Evolutionary conservation across 345 rosid species (phyloP).

Genomic region (Aegle marmelos): DNA sequence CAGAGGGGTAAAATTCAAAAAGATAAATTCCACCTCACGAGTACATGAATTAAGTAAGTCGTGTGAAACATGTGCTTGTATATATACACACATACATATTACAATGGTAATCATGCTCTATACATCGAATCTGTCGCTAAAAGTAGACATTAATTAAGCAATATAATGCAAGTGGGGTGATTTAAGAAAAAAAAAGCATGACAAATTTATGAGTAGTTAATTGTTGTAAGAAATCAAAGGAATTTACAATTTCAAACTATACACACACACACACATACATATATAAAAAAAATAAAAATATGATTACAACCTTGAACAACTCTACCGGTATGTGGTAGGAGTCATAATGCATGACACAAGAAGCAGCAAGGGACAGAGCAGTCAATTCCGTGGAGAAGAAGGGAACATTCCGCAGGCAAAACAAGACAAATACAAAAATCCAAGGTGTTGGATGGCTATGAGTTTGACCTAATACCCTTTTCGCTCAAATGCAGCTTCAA

Average conservation of each 20-base stretch:
- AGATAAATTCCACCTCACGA: background rate
- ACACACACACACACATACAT: too few species aligned
- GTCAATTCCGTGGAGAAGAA: background rate
- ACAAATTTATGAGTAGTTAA: background rate
- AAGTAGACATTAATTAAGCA: background rate
- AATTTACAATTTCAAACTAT: background rate
- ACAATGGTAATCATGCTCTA: constrained; percentile 3
- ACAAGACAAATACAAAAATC: constrained; percentile 33
- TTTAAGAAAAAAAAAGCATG: too few species aligned
- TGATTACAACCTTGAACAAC: constrained; percentile 13
- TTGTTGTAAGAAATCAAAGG: background rate
- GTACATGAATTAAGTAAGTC: background rate
- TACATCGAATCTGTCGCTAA: background rate
- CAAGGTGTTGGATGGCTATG: constrained; percentile 17
- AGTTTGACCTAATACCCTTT: constrained; percentile 7
- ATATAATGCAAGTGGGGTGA: background rate
- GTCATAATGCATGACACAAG: constrained; percentile 9
- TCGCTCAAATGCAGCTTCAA: background rate
- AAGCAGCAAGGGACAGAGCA: background rate
- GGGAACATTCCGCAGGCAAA: constrained; percentile 7
- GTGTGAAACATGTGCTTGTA: background rate
- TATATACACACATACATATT: too few species aligned
- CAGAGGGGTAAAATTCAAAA: background rate
- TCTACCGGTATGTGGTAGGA: constrained; percentile 1
- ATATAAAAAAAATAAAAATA: background rate